Conservation (phyloP, 129 eudicot species). For the Artemisia argyi region DNA sequence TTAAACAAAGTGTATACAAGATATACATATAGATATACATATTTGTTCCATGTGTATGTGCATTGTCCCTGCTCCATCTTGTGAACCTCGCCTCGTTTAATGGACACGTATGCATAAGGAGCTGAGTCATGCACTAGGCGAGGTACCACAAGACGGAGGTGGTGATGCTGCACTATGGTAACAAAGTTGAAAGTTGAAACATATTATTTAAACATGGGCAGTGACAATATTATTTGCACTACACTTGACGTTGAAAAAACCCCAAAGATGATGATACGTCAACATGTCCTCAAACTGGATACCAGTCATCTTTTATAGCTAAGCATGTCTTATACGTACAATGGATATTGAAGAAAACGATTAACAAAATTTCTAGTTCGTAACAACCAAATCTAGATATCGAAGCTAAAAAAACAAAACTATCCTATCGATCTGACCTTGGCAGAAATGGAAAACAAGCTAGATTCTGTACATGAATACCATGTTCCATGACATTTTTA, state of each 20-base stretch:
- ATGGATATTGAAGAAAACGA: not conserved
- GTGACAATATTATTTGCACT: not conserved
- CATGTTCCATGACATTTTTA: slow-evolving; percentile 1
- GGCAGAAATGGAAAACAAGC: not conserved
- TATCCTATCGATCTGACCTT: slow-evolving; percentile 10
- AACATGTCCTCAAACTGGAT: not conserved
- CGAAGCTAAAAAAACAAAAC: slow-evolving; percentile 6
- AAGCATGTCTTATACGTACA: not conserved
- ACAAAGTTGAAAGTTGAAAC: not conserved
- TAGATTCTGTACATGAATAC: slow-evolving; percentile 22
- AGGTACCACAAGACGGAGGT: not conserved
- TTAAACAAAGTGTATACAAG: no score
- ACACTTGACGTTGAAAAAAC: not conserved
- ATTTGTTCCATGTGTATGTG: not conserved
- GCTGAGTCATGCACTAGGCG: not conserved
- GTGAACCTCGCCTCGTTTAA: not conserved
- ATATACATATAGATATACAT: no score
- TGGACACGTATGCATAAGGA: not conserved
- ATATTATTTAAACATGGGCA: not conserved
- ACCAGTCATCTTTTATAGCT: not conserved
- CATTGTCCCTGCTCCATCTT: not conserved
- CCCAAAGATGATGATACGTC: not conserved
- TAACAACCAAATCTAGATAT: not conserved
- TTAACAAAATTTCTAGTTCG: not conserved
- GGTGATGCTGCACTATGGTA: not conserved